These are phyloP conservation scores for Phylloporus sp. DNA, from an alignment of 768 basidiomycete genomes.

Conservation along the genomic window DNA sequence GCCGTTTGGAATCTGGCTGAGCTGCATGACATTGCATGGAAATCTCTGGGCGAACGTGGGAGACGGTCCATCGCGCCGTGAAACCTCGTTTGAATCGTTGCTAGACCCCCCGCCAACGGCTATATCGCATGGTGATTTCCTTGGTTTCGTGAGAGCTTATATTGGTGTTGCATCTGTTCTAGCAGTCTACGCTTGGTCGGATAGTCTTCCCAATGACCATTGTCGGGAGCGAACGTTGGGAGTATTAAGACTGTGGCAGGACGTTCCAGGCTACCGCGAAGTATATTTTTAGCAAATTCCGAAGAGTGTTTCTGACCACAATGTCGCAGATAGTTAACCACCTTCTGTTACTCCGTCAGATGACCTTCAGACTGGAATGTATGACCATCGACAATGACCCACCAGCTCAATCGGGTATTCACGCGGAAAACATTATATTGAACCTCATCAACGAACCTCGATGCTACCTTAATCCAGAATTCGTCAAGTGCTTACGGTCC, in stretches of 20 bases:
- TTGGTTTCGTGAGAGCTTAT: conserved; percentile 61
- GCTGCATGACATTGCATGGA: conserved; percentile 58
- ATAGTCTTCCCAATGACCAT: conserved; percentile 61
- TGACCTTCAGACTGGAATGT: conserved; percentile 68
- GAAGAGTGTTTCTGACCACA: conserved; percentile 4
- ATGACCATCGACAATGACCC: conserved; percentile 61
- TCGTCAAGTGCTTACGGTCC: conserved; percentile 56
- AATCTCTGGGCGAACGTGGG: conserved; percentile 40
- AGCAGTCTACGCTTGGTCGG: conserved; percentile 76
- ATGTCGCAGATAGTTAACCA: conserved; percentile 66
- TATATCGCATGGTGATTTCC: conserved; percentile 53
- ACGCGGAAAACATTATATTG: conserved; percentile 66
- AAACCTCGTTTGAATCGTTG: conserved; percentile 37
- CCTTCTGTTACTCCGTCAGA: conserved; percentile 65
- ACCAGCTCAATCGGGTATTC: conserved; percentile 59
- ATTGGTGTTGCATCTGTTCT: conserved; percentile 66
- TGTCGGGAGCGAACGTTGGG: conserved; percentile 64
- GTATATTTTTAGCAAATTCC: conserved; percentile 36
- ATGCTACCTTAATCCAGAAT: conserved; percentile 54
- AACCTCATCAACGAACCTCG: conserved; percentile 58
- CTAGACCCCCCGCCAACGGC: conserved; percentile 29
- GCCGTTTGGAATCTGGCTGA: conserved; percentile 70
- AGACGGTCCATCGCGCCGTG: conserved; percentile 12
- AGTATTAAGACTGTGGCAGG: conserved; percentile 42
- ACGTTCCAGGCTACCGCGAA: conserved; percentile 67